Evolutionary conservation across 2,329 filamentous ascomycete species (phyloP).

Genomic region (Clonostachys solani): DNA sequence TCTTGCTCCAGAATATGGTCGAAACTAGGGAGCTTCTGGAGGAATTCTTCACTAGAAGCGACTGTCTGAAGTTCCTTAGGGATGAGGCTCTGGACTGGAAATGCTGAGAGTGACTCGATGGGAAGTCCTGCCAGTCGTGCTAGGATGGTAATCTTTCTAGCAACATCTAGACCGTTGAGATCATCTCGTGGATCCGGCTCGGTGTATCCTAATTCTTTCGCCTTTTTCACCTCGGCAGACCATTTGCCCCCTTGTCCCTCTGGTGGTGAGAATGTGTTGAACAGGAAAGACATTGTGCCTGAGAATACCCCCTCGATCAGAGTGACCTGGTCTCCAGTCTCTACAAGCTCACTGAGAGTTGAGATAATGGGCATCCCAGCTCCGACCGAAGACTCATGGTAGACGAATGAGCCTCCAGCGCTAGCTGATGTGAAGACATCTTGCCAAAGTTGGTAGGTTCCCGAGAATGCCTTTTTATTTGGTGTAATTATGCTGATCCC

Average conservation of each 20-base stretch:
- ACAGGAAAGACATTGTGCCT: constrained; percentile 95
- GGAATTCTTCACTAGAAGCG: constrained; percentile 77
- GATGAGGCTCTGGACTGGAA: constrained; percentile 92
- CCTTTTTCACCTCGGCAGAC: constrained; percentile 87
- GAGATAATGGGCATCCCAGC: constrained; percentile 92
- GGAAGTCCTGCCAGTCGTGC: constrained; percentile 79
- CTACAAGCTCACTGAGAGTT: constrained; percentile 88
- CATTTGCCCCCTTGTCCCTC: constrained; percentile 73
- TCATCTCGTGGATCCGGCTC: constrained; percentile 86
- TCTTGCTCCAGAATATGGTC: constrained; percentile 86
- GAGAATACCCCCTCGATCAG: constrained; percentile 97
- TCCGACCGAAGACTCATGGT: constrained; percentile 93
- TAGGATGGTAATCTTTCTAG: constrained; percentile 93
- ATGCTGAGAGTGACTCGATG: constrained; percentile 78
- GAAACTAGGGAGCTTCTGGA: constrained; percentile 74
- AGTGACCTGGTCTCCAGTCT: constrained; percentile 86
- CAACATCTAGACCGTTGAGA: constrained; percentile 83
- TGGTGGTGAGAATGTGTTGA: constrained; percentile 92
- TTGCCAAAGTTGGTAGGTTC: constrained; percentile 75
- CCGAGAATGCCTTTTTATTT: constrained; percentile 97
- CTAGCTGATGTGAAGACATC: constrained; percentile 76
- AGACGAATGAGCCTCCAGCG: constrained; percentile 72
- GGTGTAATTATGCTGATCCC: constrained; percentile 92
- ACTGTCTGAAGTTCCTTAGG: constrained; percentile 79
- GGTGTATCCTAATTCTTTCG: constrained; percentile 89